Percentiles rank a stretch among this genome's conserved stretches.
phyloP scores from a whole-genome alignment of 345 rosid genomes.

The Salix koriyanagi region DNA sequence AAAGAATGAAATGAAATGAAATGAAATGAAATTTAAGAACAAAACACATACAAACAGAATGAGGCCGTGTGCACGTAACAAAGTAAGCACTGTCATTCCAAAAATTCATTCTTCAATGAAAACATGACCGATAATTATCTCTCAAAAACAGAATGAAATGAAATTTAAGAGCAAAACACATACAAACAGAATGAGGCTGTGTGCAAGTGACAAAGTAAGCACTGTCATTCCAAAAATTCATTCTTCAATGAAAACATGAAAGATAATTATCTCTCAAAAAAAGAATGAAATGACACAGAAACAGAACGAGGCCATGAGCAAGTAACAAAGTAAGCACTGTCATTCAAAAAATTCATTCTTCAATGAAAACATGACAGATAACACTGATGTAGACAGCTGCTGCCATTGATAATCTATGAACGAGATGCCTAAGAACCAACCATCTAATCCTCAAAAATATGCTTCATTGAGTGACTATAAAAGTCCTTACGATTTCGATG shows the following conservation, averaged over 20 bases:
- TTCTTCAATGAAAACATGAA: background rate
- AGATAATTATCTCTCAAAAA: background rate
- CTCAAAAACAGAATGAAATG: background rate
- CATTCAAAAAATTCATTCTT: background rate
- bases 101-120: background rate
- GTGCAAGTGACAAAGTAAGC: background rate
- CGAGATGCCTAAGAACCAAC: background rate
- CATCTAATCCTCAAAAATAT: background rate
- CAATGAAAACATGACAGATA: background rate
- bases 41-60: background rate
- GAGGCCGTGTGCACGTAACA: background rate
- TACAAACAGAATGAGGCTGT: background rate
- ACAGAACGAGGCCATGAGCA: background rate
- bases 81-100: no score
- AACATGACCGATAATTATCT: background rate
- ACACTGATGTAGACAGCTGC: background rate
- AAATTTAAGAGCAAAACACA: background rate
- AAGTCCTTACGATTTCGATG: constrained; percentile 58
- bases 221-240: background rate
- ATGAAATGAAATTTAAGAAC: background rate
- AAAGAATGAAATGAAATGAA: background rate
- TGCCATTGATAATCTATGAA: background rate
- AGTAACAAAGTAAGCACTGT: background rate
- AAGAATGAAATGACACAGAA: background rate
- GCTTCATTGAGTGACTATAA: background rate